Conservation (phyloP, 148 eudicot genomes). For the Drosera capensis region DNA sequence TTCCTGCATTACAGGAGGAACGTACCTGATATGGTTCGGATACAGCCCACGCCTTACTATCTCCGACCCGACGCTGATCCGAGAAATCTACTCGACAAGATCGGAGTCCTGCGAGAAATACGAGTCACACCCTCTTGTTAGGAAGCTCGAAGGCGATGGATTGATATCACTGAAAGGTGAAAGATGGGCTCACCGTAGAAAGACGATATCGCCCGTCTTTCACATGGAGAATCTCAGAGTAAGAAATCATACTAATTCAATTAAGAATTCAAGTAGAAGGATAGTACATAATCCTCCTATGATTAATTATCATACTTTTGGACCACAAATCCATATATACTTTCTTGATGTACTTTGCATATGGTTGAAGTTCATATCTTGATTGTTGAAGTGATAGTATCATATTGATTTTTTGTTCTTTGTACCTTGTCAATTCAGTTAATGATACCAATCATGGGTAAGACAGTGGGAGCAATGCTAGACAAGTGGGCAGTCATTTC, state of each 20-base stretch:
- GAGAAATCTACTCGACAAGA: slow-evolving; percentile 60
- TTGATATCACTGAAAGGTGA: slow-evolving; percentile 78
- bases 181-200: slow-evolving; percentile 96
- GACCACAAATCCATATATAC: too few species aligned
- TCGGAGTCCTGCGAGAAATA: slow-evolving; percentile 74
- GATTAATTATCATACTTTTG: neutral
- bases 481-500: slow-evolving; percentile 39
- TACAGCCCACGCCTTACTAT: slow-evolving; percentile 60
- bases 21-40: slow-evolving; percentile 89
- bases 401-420: neutral
- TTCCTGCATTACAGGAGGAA: slow-evolving; percentile 33
- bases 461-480: slow-evolving; percentile 49
- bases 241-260: slow-evolving; percentile 1
- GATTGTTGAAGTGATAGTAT: neutral
- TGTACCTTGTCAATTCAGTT: slow-evolving; percentile 23
- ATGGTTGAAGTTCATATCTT: neutral
- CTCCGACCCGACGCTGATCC: slow-evolving; percentile 69
- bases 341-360: neutral
- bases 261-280: neutral
- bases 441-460: slow-evolving; percentile 52
- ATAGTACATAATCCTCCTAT: too few species aligned
- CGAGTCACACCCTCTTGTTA: slow-evolving; percentile 64
- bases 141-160: slow-evolving; percentile 79
- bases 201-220: slow-evolving; percentile 81
- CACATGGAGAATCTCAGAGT: slow-evolving; percentile 94